phyloP scores from a whole-genome alignment of 768 basidiomycete species.

The Mycena crocata region DNA sequence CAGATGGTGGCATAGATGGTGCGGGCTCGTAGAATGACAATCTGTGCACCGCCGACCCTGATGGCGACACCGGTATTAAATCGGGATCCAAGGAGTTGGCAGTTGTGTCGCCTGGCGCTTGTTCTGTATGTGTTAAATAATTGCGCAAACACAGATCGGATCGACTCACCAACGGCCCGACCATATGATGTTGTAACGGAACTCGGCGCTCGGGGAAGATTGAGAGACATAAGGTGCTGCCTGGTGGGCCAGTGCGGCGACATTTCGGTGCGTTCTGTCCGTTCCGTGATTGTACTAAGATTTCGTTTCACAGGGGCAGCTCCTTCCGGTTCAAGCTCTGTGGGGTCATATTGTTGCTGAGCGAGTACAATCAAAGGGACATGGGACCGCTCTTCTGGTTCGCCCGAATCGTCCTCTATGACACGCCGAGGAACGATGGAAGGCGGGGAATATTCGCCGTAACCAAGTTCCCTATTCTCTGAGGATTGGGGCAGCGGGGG shows the following conservation, averaged over 20 bases:
- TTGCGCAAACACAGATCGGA: neutral
- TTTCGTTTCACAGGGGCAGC: constrained; percentile 48
- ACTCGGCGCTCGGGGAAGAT: constrained; percentile 53
- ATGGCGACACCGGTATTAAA: constrained; percentile 71
- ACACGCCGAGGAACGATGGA: constrained; percentile 19
- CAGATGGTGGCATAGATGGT: constrained; percentile 63
- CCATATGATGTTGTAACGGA: constrained; percentile 73
- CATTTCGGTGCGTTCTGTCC: constrained; percentile 72
- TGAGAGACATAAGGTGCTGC: constrained; percentile 51
- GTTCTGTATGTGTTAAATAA: constrained; percentile 19
- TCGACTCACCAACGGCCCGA: constrained; percentile 63
- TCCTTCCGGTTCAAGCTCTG: constrained; percentile 49
- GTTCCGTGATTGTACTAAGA: constrained; percentile 76
- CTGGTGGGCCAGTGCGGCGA: constrained; percentile 61
- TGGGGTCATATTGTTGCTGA: constrained; percentile 59
- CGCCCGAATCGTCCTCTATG: constrained; percentile 36
- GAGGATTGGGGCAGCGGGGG: constrained; percentile 33
- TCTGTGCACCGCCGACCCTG: constrained; percentile 71
- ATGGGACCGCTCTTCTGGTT: constrained; percentile 54
- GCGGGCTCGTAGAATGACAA: constrained; percentile 69
- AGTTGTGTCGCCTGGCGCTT: constrained; percentile 18
- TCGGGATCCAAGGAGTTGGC: constrained; percentile 60
- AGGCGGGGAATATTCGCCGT: constrained; percentile 38
- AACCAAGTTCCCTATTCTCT: constrained; percentile 25
- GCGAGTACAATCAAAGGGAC: constrained; percentile 72